A percentile compares a stretch with the other conserved stretches of the same genome.
Conservation (phyloP, 129 eudicot genomes). For the Cynara cardunculus region DNA sequence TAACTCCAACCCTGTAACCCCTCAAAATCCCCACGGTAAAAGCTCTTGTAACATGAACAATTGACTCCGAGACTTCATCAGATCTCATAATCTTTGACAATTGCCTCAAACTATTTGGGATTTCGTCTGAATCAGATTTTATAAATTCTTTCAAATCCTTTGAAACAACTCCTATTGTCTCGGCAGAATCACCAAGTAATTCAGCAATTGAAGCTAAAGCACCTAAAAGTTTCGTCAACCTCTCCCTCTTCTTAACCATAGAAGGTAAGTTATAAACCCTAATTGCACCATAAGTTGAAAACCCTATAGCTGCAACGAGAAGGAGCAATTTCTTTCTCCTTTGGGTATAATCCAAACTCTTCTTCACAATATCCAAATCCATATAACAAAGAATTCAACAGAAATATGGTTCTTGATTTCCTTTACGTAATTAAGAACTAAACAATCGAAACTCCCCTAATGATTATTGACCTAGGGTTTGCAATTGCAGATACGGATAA, state of each 20-base stretch:
- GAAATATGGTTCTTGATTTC: neutral
- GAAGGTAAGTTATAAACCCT: constrained; percentile 66
- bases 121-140: constrained; percentile 75
- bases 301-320: constrained; percentile 48
- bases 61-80: constrained; percentile 57
- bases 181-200: constrained; percentile 75
- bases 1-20: constrained; percentile 45
- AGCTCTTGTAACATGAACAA: constrained; percentile 49
- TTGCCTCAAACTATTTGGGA: constrained; percentile 83
- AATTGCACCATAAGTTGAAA: constrained; percentile 57
- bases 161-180: constrained; percentile 64
- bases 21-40: constrained; percentile 56
- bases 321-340: constrained; percentile 54
- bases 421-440: neutral
- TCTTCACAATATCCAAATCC: constrained; percentile 56
- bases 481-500: constrained; percentile 2
- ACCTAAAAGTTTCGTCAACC: constrained; percentile 43
- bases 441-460: neutral
- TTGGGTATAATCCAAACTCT: constrained; percentile 41
- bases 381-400: constrained; percentile 23
- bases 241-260: constrained; percentile 59
- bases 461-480: constrained; percentile 16
- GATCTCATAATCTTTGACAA: constrained; percentile 67
- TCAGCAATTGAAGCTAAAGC: constrained; percentile 60
- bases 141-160: constrained; percentile 74